A percentile compares a stretch with the other conserved stretches of the same genome.
phyloP scores from a whole-genome alignment of 1,139 yeast genomes.

The Kodamaea derodonti region DNA sequence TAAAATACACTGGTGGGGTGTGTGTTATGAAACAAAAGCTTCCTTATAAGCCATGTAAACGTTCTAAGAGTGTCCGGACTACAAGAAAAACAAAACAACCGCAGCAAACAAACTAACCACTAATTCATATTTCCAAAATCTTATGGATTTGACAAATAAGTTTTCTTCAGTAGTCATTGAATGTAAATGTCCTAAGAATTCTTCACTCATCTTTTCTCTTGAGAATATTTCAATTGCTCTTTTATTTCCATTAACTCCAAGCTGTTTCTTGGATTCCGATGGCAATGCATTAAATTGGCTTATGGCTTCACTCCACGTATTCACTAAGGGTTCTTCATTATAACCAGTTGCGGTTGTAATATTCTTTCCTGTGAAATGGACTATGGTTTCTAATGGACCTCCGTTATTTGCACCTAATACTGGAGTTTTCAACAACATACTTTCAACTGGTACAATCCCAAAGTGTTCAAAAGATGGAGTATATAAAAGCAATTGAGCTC shows the following conservation, averaged over 20 bases:
- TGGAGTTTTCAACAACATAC: conserved; percentile 80
- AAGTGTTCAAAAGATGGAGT: conserved; percentile 94
- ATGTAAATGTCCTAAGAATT: conserved; percentile 33
- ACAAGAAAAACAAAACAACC: background rate
- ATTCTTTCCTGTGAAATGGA: conserved; percentile 37
- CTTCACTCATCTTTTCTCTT: conserved; percentile 56
- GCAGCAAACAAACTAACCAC: conserved; percentile 7
- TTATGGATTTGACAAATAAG: conserved; percentile 6
- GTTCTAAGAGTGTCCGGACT: too few relatives aligned
- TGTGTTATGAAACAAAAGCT: too few relatives aligned
- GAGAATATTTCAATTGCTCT: conserved; percentile 56
- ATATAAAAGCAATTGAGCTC: conserved; percentile 63
- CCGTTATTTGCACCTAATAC: conserved; percentile 87
- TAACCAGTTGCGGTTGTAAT: conserved; percentile 67
- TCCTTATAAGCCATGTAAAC: too few relatives aligned
- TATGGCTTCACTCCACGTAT: conserved; percentile 63
- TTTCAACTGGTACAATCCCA: conserved; percentile 96
- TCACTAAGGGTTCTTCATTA: conserved; percentile 51
- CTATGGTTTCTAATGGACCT: conserved; percentile 87
- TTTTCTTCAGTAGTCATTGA: conserved; percentile 2
- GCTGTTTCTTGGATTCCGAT: conserved; percentile 22
- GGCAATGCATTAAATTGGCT: conserved; percentile 32
- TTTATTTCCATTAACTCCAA: conserved; percentile 50
- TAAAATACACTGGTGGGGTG: too few relatives aligned
- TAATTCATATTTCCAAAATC: conserved; percentile 16